Base-by-base conservation (phyloP, 345 rosid species). In the Lagerstroemia speciosa region DNA sequence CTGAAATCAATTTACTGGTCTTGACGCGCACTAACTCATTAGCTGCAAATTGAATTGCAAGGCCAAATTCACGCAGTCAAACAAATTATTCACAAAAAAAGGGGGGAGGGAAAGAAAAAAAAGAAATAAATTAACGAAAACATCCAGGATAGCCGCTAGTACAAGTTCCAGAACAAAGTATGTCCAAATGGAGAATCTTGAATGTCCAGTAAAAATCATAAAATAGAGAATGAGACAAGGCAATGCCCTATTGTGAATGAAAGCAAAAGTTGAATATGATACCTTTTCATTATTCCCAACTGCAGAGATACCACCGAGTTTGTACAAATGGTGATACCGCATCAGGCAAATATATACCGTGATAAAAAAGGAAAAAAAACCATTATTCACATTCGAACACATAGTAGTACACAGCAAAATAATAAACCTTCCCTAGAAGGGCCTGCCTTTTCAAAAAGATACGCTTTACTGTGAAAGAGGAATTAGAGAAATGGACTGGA, bases 1-100 rank as follows among this genome's bases (percentile, higher is more conserved):
- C 62, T 48, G 70, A 52, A 48, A 45, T 19, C 62, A 50, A 67
- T 46, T 19, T 48, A 31, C 36, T 33, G 27, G 30, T 45, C 61
- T 33, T 64, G 67, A 64, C 26, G 62, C 11, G n/a, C 32, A 48
- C 41, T 48, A 67, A 15, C 40, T 67, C 69, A 67, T 67, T 67
- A 19, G 62, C 70, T 67, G 69, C 69, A 24, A 66, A 67, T n/a
- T 19, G 38, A 67, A 33, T 30, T 52, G 40, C 57, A 48, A 67
- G 17, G 30, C 38, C 32, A 16, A 50, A 22, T 30, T 29, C 36
- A 26, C n/a, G n/a, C 22, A 10, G 67, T 64, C 46, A 36, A 64
- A n/a, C 33, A 31, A 36, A 15, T 34, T 36, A 26, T 40, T 37
- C 45, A 37, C 8, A 20, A 24, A 10, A 58, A 58, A 19, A 10